Evolutionary conservation across 371 early-diverging fungal genomes (phyloP).

Genomic region (Apophysomyces sp.): DNA sequence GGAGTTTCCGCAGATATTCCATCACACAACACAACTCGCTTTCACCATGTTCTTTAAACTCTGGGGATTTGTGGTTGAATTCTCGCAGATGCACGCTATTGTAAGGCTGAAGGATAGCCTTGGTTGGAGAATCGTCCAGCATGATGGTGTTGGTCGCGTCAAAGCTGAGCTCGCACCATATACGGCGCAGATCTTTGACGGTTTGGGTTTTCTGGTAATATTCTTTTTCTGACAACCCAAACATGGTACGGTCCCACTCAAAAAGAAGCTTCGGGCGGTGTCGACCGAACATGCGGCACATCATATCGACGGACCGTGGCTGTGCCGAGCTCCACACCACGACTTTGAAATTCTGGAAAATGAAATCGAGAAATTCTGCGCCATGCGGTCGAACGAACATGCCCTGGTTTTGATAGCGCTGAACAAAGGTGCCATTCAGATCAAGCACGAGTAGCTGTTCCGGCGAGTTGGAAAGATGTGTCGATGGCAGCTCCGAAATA

Average conservation of each 20-base stretch:
- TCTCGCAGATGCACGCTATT: conserved; percentile 55
- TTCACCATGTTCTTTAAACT: conserved; percentile 30
- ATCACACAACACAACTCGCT: conserved; percentile 20
- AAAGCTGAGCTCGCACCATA: conserved; percentile 49
- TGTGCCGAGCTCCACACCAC: conserved; percentile 83
- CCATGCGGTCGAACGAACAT: conserved; percentile 60
- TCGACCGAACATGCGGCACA: conserved; percentile 54
- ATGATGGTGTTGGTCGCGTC: conserved; percentile 67
- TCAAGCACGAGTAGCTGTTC: conserved; percentile 64
- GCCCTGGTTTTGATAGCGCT: conserved; percentile 25
- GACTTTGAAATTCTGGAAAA: conserved; percentile 62
- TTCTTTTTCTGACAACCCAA: conserved; percentile 41
- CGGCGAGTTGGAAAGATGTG: background rate
- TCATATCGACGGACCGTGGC: conserved; percentile 55
- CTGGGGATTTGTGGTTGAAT: background rate
- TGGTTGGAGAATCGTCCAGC: conserved; percentile 68
- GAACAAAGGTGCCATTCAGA: conserved; percentile 73
- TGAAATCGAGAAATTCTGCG: conserved; percentile 56
- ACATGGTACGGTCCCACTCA: conserved; percentile 64
- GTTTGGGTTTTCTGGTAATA: conserved; percentile 56
- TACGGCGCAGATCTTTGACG: conserved; percentile 62
- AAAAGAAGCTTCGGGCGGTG: conserved; percentile 38
- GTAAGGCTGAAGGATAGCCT: conserved; percentile 61
- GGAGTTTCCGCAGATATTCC: background rate
- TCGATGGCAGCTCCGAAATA: background rate